Percentiles rank a stretch among this genome's conserved stretches.
Conservation (phyloP, 768 basidiomycete species). For the Hygrocybe punicea region DNA sequence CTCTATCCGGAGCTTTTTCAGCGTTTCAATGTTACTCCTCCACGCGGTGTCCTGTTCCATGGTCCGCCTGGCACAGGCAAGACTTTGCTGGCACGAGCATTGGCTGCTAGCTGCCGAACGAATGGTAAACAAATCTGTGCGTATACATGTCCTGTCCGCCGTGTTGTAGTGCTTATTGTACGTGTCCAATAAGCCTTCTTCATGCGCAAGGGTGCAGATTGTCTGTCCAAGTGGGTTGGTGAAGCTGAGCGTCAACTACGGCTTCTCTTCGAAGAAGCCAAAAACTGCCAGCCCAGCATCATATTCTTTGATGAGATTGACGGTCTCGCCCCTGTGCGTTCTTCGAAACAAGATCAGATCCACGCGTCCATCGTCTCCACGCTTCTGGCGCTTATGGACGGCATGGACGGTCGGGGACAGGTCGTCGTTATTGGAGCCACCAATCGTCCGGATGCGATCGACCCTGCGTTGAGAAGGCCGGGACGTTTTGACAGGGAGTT, state of each 20-base stretch:
- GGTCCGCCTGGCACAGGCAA: conserved; percentile 99
- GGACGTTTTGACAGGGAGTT: conserved; percentile 98
- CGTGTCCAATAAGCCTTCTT: conserved; percentile 71
- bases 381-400: conserved; percentile 95
- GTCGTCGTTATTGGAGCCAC: conserved; percentile 98
- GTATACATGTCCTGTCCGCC: conserved; percentile 27
- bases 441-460: conserved; percentile 95
- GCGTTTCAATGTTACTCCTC: conserved; percentile 89
- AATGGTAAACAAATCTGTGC: conserved; percentile 84
- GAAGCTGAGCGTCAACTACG: conserved; percentile 96
- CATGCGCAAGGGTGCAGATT: conserved; percentile 99
- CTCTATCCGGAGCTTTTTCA: conserved; percentile 97
- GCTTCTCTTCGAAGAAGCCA: conserved; percentile 93
- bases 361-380: conserved; percentile 98
- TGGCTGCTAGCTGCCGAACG: conserved; percentile 87
- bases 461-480: conserved; percentile 89
- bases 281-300: conserved; percentile 87
- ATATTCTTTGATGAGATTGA: conserved; percentile 99
- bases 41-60: conserved; percentile 94
- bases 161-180: neutral
- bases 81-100: conserved; percentile 87
- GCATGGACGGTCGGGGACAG: conserved; percentile 97
- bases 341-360: conserved; percentile 98
- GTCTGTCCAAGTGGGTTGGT: conserved; percentile 98
- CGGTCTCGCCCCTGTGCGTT: conserved; percentile 94